Evolutionary conservation across 306 rosid species (phyloP), one percentile per base, ranked within the genome.

Genomic region (Cicer cuneatum): DNA sequence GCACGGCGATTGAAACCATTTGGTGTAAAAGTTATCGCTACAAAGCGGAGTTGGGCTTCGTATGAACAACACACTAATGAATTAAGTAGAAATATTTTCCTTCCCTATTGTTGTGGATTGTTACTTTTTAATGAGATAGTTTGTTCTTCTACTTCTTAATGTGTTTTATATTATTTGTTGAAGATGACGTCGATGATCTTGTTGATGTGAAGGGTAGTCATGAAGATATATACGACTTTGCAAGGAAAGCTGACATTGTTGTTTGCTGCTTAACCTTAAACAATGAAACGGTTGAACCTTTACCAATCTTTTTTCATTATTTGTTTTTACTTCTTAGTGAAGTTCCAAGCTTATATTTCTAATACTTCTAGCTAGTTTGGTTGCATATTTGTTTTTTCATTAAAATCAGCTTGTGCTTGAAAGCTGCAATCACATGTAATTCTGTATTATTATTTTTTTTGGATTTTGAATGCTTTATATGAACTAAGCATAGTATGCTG

Each of bases 1-100:
- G 97, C 92, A 14, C 81, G 77, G 83, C 86, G 97, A 72, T 83
- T 93, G 85, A 84, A 60, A 43, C 92, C 96, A 15, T 93, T 93
- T 74, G 97, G 96, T 74, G 98, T 93, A 15, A 87, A 86, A 86
- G 81, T 93, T 69, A 87, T 91, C 77, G 98, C 97, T 46, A 88
- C 96, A 47, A 93, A 93, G 84, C 84, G 97, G 71, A 91, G 87
- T 59, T 93, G 98, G 98, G 69, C 65, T 52, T 75, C 86, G 60
- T 53, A 76, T 72, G 75, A 66, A 16, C 45, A 63, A 14, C 18
- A 71, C 15, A 43, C 83, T 61, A 60, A 66, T 66, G 77, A 73
- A 52, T 59, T 57, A 76, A 68, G 80, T 65, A 85, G 9, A 76
- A 54, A 83, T 70, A 76, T 72, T 53, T 58, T 59, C 51, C 40